These are phyloP conservation scores for Colletotrichum sojae DNA, from an alignment of 2,329 filamentous ascomycete genomes.

Conservation along the genomic window DNA sequence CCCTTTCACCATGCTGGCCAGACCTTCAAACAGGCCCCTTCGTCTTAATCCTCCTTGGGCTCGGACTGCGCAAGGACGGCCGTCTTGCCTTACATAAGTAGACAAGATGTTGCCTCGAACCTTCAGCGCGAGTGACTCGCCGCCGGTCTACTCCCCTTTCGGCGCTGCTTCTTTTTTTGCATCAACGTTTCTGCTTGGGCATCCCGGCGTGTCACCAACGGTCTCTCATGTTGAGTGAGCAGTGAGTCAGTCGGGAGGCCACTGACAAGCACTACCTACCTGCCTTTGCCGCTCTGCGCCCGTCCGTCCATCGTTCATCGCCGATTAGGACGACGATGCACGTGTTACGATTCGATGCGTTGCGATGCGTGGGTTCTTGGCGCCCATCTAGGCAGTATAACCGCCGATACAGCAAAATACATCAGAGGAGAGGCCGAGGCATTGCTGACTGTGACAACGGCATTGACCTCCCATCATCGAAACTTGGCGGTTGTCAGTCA, in stretches of 20 bases:
- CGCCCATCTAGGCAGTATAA: background rate
- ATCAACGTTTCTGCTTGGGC: constrained; percentile 12
- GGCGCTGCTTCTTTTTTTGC: constrained; percentile 29
- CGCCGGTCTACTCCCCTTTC: constrained; percentile 3
- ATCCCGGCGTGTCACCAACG: constrained; percentile 15
- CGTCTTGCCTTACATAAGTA: constrained; percentile 8
- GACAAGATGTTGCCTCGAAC: constrained; percentile 8
- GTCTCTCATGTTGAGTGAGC: constrained; percentile 1
- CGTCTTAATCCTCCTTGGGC: constrained; percentile 15
- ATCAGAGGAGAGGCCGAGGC: background rate
- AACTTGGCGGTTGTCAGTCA: background rate
- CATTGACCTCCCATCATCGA: constrained; percentile 10
- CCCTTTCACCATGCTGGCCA: too few relatives aligned
- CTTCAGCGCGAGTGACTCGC: background rate
- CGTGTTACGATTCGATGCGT: background rate
- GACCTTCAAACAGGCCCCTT: constrained; percentile 1
- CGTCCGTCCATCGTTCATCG: constrained; percentile 19
- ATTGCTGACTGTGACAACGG: constrained; percentile 7
- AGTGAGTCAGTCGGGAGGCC: constrained; percentile 2
- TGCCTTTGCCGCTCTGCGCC: background rate
- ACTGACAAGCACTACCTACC: constrained; percentile 14
- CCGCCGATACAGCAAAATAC: background rate
- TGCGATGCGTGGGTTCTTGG: constrained; percentile 7
- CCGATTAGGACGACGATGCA: constrained; percentile 3
- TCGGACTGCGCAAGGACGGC: constrained; percentile 12